phyloP scores from a whole-genome alignment of 805 yeast species.

The Cephaloascus albidus region DNA sequence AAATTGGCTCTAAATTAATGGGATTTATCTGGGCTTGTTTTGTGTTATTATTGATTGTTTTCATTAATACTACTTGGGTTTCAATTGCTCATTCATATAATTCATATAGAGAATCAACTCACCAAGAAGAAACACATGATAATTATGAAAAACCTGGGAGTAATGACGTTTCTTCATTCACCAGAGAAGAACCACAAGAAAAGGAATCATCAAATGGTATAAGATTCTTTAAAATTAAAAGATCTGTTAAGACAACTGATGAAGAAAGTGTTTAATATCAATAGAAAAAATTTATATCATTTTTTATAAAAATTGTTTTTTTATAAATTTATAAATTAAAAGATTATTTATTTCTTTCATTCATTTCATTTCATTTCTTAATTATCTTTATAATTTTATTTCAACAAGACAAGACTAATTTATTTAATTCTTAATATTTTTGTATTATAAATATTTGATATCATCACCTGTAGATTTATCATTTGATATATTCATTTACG shows the following conservation, averaged over 20 bases:
- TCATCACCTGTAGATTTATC: no score
- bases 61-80: conserved; percentile 43
- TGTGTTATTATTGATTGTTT: conserved; percentile 38
- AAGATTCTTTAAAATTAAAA: conserved; percentile 69
- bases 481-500: no score
- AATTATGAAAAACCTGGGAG: conserved; percentile 5
- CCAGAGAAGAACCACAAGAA: conserved; percentile 19
- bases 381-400: no score
- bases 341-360: no score
- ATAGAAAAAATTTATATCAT: no score
- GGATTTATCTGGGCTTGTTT: conserved; percentile 70
- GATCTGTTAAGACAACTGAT: conserved; percentile 27
- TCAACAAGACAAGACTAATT: no score
- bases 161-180: conserved; percentile 28
- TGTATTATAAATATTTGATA: no score
- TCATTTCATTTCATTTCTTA: no score
- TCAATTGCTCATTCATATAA: conserved; percentile 39
- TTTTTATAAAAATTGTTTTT: no score
- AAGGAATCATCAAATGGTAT: conserved; percentile 47
- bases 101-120: conserved; percentile 34
- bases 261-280: conserved; percentile 35
- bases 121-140: conserved; percentile 12
- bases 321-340: no score
- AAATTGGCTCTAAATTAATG: conserved; percentile 46
- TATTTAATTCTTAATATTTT: no score